Evolutionary conservation across 1,284 basidiomycete species (phyloP).

Genomic region (Clitocybe nebularis): DNA sequence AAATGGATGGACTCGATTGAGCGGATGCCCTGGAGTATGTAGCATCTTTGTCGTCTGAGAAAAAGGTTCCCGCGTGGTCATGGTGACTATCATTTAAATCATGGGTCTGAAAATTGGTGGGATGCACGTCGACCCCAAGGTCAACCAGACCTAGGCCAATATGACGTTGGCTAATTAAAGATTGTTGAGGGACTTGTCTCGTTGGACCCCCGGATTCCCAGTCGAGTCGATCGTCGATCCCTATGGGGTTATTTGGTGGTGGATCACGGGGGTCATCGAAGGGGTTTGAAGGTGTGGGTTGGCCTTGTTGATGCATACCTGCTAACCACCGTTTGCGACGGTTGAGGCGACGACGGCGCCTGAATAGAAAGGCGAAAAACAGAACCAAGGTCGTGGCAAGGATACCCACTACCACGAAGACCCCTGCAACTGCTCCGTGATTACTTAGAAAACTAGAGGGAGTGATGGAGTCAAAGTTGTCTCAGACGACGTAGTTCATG

Average conservation of each 20-base stretch:
- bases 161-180: not conserved
- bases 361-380: conserved; percentile 33
- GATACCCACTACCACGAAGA: conserved; percentile 52
- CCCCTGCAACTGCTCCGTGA: conserved; percentile 50
- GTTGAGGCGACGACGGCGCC: conserved; percentile 34
- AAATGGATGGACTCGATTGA: conserved; percentile 55
- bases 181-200: not conserved
- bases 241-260: conserved; percentile 5
- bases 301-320: conserved; percentile 31
- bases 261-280: conserved; percentile 28
- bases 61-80: not conserved
- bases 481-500: not conserved
- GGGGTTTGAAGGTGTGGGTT: conserved; percentile 24
- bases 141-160: not conserved
- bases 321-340: conserved; percentile 30
- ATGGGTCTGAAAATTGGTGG: not conserved
- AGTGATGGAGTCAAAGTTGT: conserved; percentile 1
- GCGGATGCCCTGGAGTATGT: conserved; percentile 24
- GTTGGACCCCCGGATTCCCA: not conserved
- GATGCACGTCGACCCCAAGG: not conserved
- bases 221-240: not conserved
- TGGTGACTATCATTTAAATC: not conserved
- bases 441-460: conserved; percentile 53
- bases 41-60: not conserved
- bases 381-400: conserved; percentile 32